These are phyloP conservation scores for Kodamaea jinghongensis DNA, from an alignment of 805 yeast genomes.

Conservation along the genomic window DNA sequence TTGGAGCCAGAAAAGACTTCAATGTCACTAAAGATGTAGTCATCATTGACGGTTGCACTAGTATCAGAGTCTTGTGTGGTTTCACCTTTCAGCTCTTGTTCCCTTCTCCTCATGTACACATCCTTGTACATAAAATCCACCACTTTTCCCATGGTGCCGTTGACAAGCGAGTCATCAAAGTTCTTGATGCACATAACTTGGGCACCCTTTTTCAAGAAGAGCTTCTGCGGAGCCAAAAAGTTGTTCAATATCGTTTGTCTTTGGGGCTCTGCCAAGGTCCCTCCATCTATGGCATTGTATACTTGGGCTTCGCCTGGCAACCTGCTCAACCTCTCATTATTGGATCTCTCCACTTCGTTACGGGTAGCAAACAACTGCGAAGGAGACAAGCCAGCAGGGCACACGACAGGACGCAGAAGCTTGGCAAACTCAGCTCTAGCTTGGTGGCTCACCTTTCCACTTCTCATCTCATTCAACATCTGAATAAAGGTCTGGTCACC, in stretches of 20 bases:
- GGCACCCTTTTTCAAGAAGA: conserved; percentile 64
- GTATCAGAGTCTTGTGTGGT: conserved; percentile 3
- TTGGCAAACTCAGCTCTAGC: conserved; percentile 50
- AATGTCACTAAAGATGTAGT: conserved; percentile 9
- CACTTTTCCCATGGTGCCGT: conserved; percentile 75
- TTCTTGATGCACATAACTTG: conserved; percentile 84
- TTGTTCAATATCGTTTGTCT: conserved; percentile 48
- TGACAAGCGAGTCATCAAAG: conserved; percentile 67
- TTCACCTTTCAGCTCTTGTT: conserved; percentile 3
- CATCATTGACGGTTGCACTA: conserved; percentile 8
- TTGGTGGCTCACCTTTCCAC: conserved; percentile 52
- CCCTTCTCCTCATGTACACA: conserved; percentile 29
- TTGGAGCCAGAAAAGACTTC: conserved; percentile 10
- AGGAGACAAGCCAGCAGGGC: conserved; percentile 61
- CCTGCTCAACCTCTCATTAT: conserved; percentile 44
- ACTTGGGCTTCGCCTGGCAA: conserved; percentile 44
- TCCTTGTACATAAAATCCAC: conserved; percentile 49
- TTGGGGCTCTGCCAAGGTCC: conserved; percentile 42
- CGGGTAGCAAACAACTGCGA: conserved; percentile 76
- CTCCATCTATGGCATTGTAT: conserved; percentile 57
- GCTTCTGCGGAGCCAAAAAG: conserved; percentile 58
- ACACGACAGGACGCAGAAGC: conserved; percentile 49
- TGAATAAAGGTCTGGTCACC: conserved; percentile 67
- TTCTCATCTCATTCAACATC: conserved; percentile 74
- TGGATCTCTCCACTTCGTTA: conserved; percentile 67